Conservation (phyloP, 1,284 basidiomycete genomes). For the Clitocybe nebularis region DNA sequence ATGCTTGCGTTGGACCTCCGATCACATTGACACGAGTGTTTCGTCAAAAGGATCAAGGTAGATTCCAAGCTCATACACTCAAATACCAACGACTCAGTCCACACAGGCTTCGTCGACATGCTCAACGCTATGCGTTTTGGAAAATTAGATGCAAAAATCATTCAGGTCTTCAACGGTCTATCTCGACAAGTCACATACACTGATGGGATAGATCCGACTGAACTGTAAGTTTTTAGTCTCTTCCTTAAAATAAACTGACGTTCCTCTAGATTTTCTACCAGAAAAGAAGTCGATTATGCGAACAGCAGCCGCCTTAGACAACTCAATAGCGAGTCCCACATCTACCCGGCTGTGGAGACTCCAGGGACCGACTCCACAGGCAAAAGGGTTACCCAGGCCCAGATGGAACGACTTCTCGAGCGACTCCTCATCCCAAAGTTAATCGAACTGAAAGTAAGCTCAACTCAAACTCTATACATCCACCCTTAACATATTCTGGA, state of each 20-base stretch:
- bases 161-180: constrained; percentile 58
- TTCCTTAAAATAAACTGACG: constrained; percentile 4
- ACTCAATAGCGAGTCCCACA: constrained; percentile 34
- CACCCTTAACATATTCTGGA: background rate
- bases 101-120: constrained; percentile 80
- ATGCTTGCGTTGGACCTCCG: constrained; percentile 47
- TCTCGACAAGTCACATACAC: constrained; percentile 55
- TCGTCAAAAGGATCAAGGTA: constrained; percentile 60
- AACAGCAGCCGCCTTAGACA: constrained; percentile 63
- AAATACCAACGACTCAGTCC: background rate
- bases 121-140: constrained; percentile 92
- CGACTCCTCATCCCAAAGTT: constrained; percentile 30
- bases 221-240: constrained; percentile 49
- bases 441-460: constrained; percentile 31
- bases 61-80: background rate
- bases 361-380: constrained; percentile 32
- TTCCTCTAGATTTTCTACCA: constrained; percentile 62
- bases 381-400: constrained; percentile 17
- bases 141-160: constrained; percentile 51
- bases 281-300: constrained; percentile 78
- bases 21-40: constrained; percentile 66
- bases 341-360: constrained; percentile 29
- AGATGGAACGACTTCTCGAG: constrained; percentile 30
- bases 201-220: constrained; percentile 78
- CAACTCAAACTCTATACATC: background rate